Conservation (phyloP, 306 rosid genomes). For the Trifolium subterraneum region DNA sequence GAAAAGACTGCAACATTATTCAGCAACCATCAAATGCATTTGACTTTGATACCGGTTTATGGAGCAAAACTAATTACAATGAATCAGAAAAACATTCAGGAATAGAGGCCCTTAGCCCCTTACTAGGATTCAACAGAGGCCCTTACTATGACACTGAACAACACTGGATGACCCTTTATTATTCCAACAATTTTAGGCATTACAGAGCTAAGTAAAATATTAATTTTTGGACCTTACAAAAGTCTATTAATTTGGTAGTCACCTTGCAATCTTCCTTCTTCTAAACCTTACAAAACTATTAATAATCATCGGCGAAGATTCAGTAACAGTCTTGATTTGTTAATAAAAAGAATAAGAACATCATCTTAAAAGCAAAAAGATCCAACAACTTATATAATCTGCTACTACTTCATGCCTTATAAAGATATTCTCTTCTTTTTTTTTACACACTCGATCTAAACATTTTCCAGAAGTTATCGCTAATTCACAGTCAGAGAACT, state of each 20-base stretch:
- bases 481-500: slow-evolving; percentile 21
- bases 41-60: slow-evolving; percentile 3
- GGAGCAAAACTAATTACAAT: slow-evolving; percentile 15
- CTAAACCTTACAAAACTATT: neutral
- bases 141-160: slow-evolving; percentile 5
- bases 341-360: neutral
- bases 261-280: neutral
- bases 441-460: neutral
- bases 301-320: slow-evolving; percentile 2
- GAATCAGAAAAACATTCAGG: slow-evolving; percentile 14
- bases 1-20: neutral
- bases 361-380: neutral
- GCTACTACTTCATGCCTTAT: neutral
- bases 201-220: neutral
- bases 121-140: neutral
- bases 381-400: slow-evolving; percentile 12
- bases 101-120: slow-evolving; percentile 8
- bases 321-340: slow-evolving; percentile 16
- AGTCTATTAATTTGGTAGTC: neutral
- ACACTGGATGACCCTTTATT: slow-evolving; percentile 14
- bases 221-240: neutral
- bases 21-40: slow-evolving; percentile 11
- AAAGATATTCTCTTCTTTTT: neutral
- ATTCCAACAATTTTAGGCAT: slow-evolving; percentile 20
- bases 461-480: slow-evolving; percentile 1